Conservation (phyloP, 2,329 filamentous ascomycete species). For the Mycosphaerella sp. region DNA sequence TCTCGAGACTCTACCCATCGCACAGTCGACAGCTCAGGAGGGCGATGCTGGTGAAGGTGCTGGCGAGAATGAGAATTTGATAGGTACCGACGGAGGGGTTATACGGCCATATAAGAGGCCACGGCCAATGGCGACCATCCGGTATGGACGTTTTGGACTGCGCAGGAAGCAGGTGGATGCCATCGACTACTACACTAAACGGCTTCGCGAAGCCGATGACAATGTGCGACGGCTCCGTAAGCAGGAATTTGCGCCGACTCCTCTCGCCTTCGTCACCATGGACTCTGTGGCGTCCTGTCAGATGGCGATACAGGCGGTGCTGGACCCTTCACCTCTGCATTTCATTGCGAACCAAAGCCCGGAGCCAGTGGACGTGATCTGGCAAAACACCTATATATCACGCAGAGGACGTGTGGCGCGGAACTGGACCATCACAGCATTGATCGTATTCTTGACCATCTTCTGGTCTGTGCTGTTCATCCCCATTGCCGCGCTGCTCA, state of each 20-base stretch:
- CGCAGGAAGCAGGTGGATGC: constrained; percentile 73
- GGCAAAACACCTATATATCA: constrained; percentile 84
- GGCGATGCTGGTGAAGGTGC: constrained; percentile 22
- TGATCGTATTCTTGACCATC: constrained; percentile 76
- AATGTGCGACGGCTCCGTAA: constrained; percentile 63
- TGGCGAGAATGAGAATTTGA: constrained; percentile 29
- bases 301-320: constrained; percentile 91
- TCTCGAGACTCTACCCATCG: constrained; percentile 46
- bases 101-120: constrained; percentile 42
- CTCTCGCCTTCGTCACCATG: constrained; percentile 94
- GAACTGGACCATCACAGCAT: constrained; percentile 75
- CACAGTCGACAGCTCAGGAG: constrained; percentile 38
- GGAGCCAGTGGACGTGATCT: constrained; percentile 86
- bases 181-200: constrained; percentile 90
- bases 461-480: constrained; percentile 83
- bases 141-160: constrained; percentile 70
- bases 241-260: constrained; percentile 69
- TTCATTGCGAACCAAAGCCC: constrained; percentile 81
- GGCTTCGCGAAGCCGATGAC: constrained; percentile 70
- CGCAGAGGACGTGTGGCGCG: constrained; percentile 66
- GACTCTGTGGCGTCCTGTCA: constrained; percentile 86
- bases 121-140: constrained; percentile 65
- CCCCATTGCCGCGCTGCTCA: constrained; percentile 70
- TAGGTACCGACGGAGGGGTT: constrained; percentile 30
- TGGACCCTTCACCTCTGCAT: constrained; percentile 82